Conservation (phyloP, 305 asterid genomes). For the Striga hermonthica region DNA sequence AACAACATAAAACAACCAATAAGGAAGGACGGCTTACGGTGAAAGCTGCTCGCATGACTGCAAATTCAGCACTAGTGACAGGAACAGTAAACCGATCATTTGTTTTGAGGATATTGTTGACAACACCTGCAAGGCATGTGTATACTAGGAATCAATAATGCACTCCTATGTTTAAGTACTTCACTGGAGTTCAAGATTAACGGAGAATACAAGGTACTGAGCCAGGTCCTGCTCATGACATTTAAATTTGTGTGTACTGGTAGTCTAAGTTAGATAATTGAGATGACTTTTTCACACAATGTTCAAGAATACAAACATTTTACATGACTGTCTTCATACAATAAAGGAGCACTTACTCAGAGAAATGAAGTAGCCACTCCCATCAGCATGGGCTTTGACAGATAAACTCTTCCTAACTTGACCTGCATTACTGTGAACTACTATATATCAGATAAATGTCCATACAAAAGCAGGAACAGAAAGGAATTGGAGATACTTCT, state of each 20-base stretch:
- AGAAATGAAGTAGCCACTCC: conserved; percentile 71
- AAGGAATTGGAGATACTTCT: no score
- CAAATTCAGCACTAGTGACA: conserved; percentile 83
- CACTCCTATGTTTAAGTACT: conserved; percentile 6
- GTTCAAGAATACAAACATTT: conserved; percentile 17
- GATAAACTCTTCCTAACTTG: conserved; percentile 87
- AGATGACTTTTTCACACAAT: conserved; percentile 15
- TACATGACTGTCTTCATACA: conserved; percentile 12
- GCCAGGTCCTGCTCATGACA: background rate
- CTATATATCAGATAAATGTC: conserved; percentile 19
- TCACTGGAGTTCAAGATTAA: background rate
- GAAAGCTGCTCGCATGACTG: conserved; percentile 83
- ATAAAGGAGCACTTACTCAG: conserved; percentile 55
- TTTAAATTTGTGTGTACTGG: background rate
- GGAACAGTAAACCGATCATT: conserved; percentile 75
- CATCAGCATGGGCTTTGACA: conserved; percentile 67
- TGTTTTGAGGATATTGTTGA: conserved; percentile 59
- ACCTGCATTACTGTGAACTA: conserved; percentile 73
- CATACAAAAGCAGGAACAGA: conserved; percentile 3
- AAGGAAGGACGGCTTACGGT: conserved; percentile 42
- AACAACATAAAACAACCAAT: background rate
- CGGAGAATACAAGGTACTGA: no score
- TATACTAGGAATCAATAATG: conserved; percentile 12
- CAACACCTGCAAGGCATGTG: conserved; percentile 57
- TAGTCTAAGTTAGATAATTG: background rate